These are phyloP conservation scores for Trichocladium antarcticum DNA, from an alignment of 495 filamentous ascomycete genomes.

Conservation along the genomic window DNA sequence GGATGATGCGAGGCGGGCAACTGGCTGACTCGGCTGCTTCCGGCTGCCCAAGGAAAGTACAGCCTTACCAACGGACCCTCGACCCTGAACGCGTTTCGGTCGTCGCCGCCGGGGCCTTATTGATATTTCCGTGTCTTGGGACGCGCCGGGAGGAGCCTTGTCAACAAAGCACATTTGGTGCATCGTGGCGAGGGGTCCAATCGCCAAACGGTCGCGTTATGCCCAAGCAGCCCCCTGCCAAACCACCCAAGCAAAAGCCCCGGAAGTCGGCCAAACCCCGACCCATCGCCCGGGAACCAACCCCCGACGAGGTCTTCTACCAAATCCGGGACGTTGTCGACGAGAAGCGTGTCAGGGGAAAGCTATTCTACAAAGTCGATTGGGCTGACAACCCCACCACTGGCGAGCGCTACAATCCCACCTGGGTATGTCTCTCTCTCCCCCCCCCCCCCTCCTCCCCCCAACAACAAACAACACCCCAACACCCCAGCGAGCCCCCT, in stretches of 20 bases:
- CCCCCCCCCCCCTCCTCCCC: not conserved
- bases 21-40: not conserved
- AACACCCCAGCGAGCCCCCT: not conserved
- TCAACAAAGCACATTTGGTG: not conserved
- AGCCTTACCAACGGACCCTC: conserved; percentile 9
- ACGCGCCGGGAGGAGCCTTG: not conserved
- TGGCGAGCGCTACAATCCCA: conserved; percentile 25
- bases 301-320: conserved; percentile 15
- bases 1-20: not conserved
- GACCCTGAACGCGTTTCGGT: not conserved
- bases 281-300: not conserved
- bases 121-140: not conserved
- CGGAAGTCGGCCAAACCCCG: not conserved
- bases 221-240: not conserved
- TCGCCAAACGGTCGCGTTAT: not conserved
- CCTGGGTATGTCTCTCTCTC: conserved; percentile 28
- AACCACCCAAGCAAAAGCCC: conserved; percentile 3
- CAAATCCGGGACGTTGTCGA: conserved; percentile 28
- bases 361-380: conserved; percentile 29
- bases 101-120: not conserved
- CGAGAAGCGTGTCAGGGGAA: conserved; percentile 26
- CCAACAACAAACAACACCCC: not conserved
- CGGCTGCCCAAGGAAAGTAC: conserved; percentile 11
- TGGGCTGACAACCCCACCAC: conserved; percentile 31
- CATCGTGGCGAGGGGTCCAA: not conserved